Evolutionary conservation across 331 rosid species (phyloP).

Genomic region (Malus hybrid): DNA sequence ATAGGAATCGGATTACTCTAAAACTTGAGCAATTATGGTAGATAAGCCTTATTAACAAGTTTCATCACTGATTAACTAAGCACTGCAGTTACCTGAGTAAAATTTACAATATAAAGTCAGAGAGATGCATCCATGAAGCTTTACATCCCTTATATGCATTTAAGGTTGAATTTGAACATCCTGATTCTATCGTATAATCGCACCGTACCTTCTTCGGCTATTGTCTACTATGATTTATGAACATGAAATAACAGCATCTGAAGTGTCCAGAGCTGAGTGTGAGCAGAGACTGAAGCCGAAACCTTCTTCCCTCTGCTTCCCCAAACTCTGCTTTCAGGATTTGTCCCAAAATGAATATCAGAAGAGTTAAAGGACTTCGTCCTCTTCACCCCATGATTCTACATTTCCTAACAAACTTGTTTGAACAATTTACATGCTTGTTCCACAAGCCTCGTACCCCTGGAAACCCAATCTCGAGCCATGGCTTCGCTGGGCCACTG

Average conservation of each 20-base stretch:
- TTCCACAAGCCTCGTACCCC: slow-evolving; percentile 70
- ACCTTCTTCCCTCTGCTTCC: slow-evolving; percentile 91
- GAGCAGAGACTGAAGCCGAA: slow-evolving; percentile 86
- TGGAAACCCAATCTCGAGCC: slow-evolving; percentile 80
- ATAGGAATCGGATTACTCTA: not conserved
- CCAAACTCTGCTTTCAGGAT: slow-evolving; percentile 27
- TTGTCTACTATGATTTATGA: slow-evolving; percentile 32
- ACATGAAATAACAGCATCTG: slow-evolving; percentile 23
- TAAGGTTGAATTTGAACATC: slow-evolving; percentile 20
- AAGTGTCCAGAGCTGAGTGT: slow-evolving; percentile 26
- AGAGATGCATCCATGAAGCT: slow-evolving; percentile 10
- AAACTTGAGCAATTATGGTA: not conserved
- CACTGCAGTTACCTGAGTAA: slow-evolving; percentile 9
- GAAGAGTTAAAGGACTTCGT: slow-evolving; percentile 39
- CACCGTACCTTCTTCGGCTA: slow-evolving; percentile 37
- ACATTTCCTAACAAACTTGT: slow-evolving; percentile 67
- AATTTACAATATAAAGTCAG: slow-evolving; percentile 28
- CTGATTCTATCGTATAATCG: slow-evolving; percentile 25
- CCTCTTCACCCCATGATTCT: slow-evolving; percentile 51
- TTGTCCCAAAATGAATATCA: slow-evolving; percentile 35
- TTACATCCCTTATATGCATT: slow-evolving; percentile 21
- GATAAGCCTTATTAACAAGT: not conserved
- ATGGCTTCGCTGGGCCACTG: slow-evolving; percentile 95
- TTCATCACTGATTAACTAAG: not conserved
- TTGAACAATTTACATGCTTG: slow-evolving; percentile 58